A percentile compares a stretch with the other conserved stretches of the same genome.
These are phyloP conservation scores for Sporisorium scitamineum DNA, from an alignment of 1,284 basidiomycete genomes.

Conservation along the genomic window DNA sequence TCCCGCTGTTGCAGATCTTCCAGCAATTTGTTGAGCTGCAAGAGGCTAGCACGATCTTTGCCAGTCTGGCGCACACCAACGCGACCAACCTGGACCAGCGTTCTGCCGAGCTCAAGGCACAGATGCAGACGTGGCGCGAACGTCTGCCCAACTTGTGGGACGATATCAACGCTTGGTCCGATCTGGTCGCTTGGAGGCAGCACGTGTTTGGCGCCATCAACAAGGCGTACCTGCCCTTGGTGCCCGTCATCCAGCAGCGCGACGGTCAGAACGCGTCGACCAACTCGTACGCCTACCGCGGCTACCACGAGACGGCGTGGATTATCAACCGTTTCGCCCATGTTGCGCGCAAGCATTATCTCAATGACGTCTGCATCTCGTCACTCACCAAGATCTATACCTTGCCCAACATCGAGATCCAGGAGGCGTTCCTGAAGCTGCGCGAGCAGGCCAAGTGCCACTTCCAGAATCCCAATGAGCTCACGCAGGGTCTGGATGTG, in stretches of 20 bases:
- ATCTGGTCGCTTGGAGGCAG: conserved; percentile 97
- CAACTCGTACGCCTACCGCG: conserved; percentile 90
- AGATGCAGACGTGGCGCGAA: conserved; percentile 84
- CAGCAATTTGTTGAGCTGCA: conserved; percentile 99
- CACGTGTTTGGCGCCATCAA: conserved; percentile 93
- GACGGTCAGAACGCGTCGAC: conserved; percentile 72
- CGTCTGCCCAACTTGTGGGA: conserved; percentile 95
- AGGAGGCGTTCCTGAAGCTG: conserved; percentile 98
- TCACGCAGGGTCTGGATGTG: conserved; percentile 92
- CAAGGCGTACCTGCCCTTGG: conserved; percentile 90
- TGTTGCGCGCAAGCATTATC: conserved; percentile 95
- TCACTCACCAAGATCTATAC: conserved; percentile 98
- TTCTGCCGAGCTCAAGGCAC: conserved; percentile 88
- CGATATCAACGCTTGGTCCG: conserved; percentile 98
- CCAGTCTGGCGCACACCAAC: conserved; percentile 86
- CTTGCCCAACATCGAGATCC: conserved; percentile 99
- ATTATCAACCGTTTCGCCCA: conserved; percentile 99
- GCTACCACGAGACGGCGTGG: conserved; percentile 99
- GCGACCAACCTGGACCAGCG: conserved; percentile 92
- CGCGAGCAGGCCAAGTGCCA: conserved; percentile 99
- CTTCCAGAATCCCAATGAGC: conserved; percentile 93
- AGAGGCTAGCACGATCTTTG: conserved; percentile 85
- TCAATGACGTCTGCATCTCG: conserved; percentile 94
- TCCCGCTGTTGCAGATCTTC: conserved; percentile 95
- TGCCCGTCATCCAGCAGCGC: conserved; percentile 70